Conservation (phyloP, 139 green algal species). For the Diplosphaera chodatii region DNA sequence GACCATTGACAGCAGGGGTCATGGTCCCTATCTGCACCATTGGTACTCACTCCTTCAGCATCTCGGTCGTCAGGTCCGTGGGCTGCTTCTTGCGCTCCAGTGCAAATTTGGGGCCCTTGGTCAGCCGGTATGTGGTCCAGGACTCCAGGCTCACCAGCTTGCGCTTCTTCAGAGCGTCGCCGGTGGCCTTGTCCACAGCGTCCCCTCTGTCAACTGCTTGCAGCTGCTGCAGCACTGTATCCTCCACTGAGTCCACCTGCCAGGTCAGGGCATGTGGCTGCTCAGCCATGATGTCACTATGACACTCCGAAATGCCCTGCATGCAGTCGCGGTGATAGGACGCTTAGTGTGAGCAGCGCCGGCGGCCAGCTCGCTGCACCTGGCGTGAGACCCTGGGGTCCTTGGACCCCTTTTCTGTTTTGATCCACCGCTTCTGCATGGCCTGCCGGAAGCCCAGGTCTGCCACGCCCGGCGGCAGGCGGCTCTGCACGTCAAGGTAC, state of each 20-base stretch:
- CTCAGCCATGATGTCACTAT: too few relatives aligned
- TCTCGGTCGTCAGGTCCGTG: constrained; percentile 93
- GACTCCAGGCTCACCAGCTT: constrained; percentile 68
- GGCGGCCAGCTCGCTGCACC: not conserved
- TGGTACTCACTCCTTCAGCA: constrained; percentile 79
- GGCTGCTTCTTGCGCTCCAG: constrained; percentile 81
- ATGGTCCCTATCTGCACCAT: too few relatives aligned
- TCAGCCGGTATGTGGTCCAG: constrained; percentile 80
- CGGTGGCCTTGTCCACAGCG: constrained; percentile 42
- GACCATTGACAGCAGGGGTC: too few relatives aligned
- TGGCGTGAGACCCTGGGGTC: constrained; percentile 1
- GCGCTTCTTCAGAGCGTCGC: constrained; percentile 62
- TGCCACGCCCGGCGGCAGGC: constrained; percentile 18
- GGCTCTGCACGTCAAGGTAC: not conserved
- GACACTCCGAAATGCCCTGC: too few relatives aligned
- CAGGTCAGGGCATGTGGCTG: too few relatives aligned
- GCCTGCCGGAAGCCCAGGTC: constrained; percentile 90
- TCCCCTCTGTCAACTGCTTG: constrained; percentile 29
- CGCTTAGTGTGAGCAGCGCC: too few relatives aligned
- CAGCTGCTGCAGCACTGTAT: constrained; percentile 48
- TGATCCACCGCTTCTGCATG: constrained; percentile 83
- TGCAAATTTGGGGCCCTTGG: constrained; percentile 92
- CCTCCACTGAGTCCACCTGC: constrained; percentile 56
- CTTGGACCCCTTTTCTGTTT: constrained; percentile 13
- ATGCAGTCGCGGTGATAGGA: too few relatives aligned